Percentiles rank a stretch among this genome's conserved stretches.
phyloP scores from a whole-genome alignment of 2,329 filamentous ascomycete species.

The Aspergillus transmontanensis region DNA sequence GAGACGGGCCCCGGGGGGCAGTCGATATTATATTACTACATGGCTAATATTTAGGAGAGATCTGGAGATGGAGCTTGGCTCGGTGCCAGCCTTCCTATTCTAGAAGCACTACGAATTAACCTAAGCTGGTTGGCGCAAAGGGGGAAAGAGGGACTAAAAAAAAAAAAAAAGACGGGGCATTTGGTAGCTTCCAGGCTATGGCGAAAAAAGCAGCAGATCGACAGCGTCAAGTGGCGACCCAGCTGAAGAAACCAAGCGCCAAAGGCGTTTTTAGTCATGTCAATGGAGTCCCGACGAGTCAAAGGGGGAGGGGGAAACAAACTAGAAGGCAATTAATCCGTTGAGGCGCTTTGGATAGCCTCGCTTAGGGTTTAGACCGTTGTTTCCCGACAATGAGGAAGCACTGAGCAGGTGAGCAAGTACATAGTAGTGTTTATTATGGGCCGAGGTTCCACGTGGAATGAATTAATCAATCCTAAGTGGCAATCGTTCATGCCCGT shows the following conservation, averaged over 20 bases:
- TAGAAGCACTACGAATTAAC: background rate
- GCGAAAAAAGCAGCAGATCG: background rate
- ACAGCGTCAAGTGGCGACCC: background rate
- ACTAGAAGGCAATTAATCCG: background rate
- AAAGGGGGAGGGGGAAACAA: background rate
- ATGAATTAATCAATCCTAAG: background rate
- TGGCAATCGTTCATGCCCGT: background rate
- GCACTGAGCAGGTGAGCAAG: background rate
- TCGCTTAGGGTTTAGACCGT: background rate
- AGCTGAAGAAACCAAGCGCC: background rate
- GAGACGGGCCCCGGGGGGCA: background rate
- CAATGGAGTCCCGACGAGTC: background rate
- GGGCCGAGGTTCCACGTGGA: slow-evolving; percentile 2
- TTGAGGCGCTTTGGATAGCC: background rate
- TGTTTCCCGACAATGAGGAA: background rate
- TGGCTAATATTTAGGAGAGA: background rate
- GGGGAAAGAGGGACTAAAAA: background rate
- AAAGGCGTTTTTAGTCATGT: background rate
- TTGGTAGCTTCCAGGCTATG: background rate
- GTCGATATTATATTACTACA: background rate
- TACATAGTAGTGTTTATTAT: background rate
- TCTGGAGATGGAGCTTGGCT: background rate
- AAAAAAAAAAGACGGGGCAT: background rate
- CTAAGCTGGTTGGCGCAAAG: background rate
- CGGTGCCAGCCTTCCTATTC: background rate